phyloP scores from a whole-genome alignment of 192 early-diverging fungal genomes.

The Coemansia interrupta region DNA sequence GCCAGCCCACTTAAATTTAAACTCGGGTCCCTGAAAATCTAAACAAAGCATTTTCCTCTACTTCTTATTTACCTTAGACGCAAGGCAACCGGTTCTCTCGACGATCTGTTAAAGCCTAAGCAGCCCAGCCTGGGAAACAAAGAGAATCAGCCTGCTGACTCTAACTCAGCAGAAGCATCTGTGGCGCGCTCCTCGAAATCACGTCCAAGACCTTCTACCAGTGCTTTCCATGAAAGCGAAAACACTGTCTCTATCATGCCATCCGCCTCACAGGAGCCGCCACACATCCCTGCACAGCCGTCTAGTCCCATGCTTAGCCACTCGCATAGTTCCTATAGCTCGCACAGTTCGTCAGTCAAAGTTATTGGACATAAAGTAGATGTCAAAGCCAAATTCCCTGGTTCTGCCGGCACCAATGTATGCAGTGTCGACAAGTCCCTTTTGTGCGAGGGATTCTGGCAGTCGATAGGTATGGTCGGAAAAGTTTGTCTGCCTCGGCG shows the following conservation, averaged over 20 bases:
- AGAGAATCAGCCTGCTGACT: not conserved
- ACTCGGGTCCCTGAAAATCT: no score
- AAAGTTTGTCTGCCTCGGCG: constrained; percentile 37
- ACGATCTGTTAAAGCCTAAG: not conserved
- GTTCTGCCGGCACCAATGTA: not conserved
- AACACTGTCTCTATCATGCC: not conserved
- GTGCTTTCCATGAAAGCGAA: not conserved
- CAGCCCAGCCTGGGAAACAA: not conserved
- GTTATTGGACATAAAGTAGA: constrained; percentile 32
- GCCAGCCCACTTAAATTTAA: no score
- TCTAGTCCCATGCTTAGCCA: constrained; percentile 3
- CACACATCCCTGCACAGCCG: constrained; percentile 23
- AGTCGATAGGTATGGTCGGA: constrained; percentile 15
- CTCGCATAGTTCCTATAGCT: constrained; percentile 33
- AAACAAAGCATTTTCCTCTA: no score
- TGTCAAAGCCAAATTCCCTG: constrained; percentile 16
- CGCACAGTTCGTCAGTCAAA: constrained; percentile 32
- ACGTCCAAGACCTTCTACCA: not conserved
- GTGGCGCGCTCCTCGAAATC: not conserved
- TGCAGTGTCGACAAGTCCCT: constrained; percentile 49
- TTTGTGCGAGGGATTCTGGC: constrained; percentile 43
- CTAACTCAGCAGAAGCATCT: not conserved
- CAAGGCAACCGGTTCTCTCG: not conserved
- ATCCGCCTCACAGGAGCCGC: not conserved
- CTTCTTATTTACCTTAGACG: not conserved